These are phyloP conservation scores for Geotrichum cucujoidarum DNA, from an alignment of 1,139 yeast genomes.

Conservation along the genomic window DNA sequence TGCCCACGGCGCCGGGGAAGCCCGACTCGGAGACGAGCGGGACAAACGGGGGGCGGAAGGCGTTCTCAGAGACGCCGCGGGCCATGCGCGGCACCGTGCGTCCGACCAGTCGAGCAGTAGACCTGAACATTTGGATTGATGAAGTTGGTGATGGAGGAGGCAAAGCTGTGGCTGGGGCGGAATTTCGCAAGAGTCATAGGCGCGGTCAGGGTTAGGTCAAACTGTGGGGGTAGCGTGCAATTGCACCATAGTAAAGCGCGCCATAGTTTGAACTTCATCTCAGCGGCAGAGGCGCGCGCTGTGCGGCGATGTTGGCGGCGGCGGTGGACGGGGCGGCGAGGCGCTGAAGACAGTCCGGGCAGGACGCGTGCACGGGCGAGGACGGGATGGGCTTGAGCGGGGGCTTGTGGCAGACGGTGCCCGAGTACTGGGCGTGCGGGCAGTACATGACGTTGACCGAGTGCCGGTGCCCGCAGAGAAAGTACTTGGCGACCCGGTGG, in stretches of 20 bases:
- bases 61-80: constrained; percentile 9
- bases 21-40: constrained; percentile 62
- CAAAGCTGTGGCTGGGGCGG: constrained; percentile 3
- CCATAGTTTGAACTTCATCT: not conserved
- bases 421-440: constrained; percentile 14
- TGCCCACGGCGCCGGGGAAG: constrained; percentile 74
- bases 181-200: not conserved
- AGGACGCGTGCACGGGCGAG: constrained; percentile 13
- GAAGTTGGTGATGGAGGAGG: not conserved
- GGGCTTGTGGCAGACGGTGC: constrained; percentile 19
- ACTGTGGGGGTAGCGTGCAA: not conserved
- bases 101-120: not conserved
- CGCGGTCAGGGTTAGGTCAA: not conserved
- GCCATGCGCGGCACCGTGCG: not conserved
- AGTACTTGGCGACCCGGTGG: constrained; percentile 17
- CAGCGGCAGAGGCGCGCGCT: constrained; percentile 4
- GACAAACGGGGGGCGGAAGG: constrained; percentile 43
- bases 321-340: not conserved
- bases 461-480: constrained; percentile 18
- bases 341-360: constrained; percentile 6
- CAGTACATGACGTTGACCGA: constrained; percentile 19
- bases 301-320: not conserved
- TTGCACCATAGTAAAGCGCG: not conserved
- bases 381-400: constrained; percentile 16
- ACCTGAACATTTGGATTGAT: not conserved